phyloP scores from a whole-genome alignment of 1,139 yeast genomes.

The Arxiozyma telluris region DNA sequence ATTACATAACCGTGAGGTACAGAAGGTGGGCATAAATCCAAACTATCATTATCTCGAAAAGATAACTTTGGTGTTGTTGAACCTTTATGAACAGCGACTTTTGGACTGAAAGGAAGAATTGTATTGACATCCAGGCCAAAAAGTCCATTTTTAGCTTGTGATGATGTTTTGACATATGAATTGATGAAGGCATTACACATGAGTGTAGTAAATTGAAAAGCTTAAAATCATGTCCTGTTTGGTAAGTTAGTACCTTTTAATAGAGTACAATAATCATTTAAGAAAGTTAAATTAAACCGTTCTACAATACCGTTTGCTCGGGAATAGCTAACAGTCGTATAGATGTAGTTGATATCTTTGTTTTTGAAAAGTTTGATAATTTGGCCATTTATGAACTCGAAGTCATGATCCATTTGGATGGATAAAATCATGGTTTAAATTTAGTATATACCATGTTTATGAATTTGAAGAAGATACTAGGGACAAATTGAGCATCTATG shows the following conservation, averaged over 20 bases:
- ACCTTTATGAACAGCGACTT: slow-evolving; percentile 2
- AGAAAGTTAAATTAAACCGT: slow-evolving; percentile 7
- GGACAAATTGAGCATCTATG: neutral
- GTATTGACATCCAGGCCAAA: slow-evolving; percentile 5
- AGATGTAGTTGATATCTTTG: slow-evolving; percentile 7
- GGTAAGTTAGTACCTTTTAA: slow-evolving; percentile 2
- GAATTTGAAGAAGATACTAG: neutral
- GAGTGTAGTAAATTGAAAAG: slow-evolving; percentile 7
- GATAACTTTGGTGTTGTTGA: neutral
- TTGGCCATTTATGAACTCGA: slow-evolving; percentile 7
- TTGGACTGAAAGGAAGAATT: slow-evolving; percentile 9
- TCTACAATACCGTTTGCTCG: slow-evolving; percentile 11
- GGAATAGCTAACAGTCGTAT: slow-evolving; percentile 8
- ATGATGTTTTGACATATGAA: slow-evolving; percentile 3
- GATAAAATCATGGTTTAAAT: slow-evolving; percentile 3
- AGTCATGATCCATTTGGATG: slow-evolving; percentile 9
- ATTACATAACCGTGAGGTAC: neutral
- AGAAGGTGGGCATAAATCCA: neutral
- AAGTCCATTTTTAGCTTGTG: slow-evolving; percentile 7
- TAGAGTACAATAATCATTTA: slow-evolving; percentile 10
- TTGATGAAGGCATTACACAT: slow-evolving; percentile 6
- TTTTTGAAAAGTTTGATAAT: neutral
- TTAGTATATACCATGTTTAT: slow-evolving; percentile 2
- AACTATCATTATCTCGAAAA: neutral
- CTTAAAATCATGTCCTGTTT: slow-evolving; percentile 7